phyloP scores from a whole-genome alignment of 495 filamentous ascomycete genomes.

The Chlorociboria aeruginascens region DNA sequence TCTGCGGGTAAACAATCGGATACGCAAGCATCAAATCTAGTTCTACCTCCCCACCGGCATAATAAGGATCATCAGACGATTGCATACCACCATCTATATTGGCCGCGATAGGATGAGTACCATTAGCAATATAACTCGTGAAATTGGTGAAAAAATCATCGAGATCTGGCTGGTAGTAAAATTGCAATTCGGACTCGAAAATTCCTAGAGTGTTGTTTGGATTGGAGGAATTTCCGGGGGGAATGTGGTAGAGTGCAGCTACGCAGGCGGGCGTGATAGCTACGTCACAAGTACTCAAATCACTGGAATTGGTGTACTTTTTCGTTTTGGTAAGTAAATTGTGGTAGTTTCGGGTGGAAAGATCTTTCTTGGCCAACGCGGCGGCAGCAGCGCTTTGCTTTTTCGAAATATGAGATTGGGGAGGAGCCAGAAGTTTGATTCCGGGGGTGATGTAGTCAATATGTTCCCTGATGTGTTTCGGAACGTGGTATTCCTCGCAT shows the following conservation, averaged over 20 bases:
- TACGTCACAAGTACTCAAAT: not conserved
- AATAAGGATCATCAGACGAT: not conserved
- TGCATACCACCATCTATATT: constrained; percentile 11
- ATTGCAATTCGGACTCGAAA: constrained; percentile 19
- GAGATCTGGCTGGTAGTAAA: constrained; percentile 40
- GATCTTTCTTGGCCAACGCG: not conserved
- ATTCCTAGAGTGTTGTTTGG: constrained; percentile 22
- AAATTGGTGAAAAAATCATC: constrained; percentile 45
- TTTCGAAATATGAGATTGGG: no score
- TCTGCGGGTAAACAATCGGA: constrained; percentile 7
- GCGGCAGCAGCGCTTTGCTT: not conserved
- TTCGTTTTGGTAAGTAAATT: not conserved
- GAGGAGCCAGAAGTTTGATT: constrained; percentile 3
- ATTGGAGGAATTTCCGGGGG: not conserved
- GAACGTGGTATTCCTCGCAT: constrained; percentile 14
- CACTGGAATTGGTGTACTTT: not conserved
- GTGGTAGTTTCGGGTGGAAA: not conserved
- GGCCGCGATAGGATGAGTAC: constrained; percentile 9
- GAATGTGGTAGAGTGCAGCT: constrained; percentile 18
- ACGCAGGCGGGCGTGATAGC: constrained; percentile 8
- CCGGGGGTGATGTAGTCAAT: constrained; percentile 14
- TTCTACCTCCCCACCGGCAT: constrained; percentile 4
- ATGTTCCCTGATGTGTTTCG: constrained; percentile 10
- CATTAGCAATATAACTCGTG: constrained; percentile 22
- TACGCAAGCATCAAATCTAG: constrained; percentile 7